These are phyloP conservation scores for Aurinia saxatilis DNA, from an alignment of 345 rosid species.

Conservation along the genomic window DNA sequence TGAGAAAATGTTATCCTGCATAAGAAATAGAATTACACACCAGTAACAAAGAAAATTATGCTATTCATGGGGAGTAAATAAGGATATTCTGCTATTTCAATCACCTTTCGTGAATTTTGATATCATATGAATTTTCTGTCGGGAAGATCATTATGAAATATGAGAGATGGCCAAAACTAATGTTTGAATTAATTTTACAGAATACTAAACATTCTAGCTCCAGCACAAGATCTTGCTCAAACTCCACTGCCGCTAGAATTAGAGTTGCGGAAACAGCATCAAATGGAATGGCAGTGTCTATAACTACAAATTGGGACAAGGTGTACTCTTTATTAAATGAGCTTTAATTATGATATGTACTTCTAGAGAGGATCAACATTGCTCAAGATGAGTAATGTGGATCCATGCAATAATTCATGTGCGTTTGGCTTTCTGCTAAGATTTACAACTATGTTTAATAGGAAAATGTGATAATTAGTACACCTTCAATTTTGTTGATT, in stretches of 20 bases:
- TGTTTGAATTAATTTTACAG: constrained; percentile 34
- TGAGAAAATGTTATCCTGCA: neutral
- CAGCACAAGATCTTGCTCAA: constrained; percentile 53
- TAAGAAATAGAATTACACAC: constrained; percentile 4
- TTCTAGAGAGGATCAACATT: neutral
- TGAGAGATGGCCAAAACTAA: constrained; percentile 2
- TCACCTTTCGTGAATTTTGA: neutral
- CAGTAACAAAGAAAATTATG: neutral
- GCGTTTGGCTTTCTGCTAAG: neutral
- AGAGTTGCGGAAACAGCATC: constrained; percentile 36
- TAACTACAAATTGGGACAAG: constrained; percentile 68
- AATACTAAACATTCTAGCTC: constrained; percentile 46
- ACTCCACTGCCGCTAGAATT: constrained; percentile 33
- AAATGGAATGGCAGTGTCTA: constrained; percentile 26
- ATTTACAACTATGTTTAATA: neutral
- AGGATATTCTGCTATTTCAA: constrained; percentile 1
- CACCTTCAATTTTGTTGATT: neutral
- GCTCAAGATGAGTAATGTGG: neutral
- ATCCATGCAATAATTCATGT: constrained; percentile 12
- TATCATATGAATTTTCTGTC: neutral
- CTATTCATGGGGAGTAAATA: neutral
- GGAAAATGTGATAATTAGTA: neutral
- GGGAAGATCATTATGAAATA: no score
- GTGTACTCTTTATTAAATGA: constrained; percentile 29
- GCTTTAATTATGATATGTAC: neutral